These are phyloP conservation scores for Platanthera guangdongensis DNA, from an alignment of 106 monocot genomes.

Conservation along the genomic window DNA sequence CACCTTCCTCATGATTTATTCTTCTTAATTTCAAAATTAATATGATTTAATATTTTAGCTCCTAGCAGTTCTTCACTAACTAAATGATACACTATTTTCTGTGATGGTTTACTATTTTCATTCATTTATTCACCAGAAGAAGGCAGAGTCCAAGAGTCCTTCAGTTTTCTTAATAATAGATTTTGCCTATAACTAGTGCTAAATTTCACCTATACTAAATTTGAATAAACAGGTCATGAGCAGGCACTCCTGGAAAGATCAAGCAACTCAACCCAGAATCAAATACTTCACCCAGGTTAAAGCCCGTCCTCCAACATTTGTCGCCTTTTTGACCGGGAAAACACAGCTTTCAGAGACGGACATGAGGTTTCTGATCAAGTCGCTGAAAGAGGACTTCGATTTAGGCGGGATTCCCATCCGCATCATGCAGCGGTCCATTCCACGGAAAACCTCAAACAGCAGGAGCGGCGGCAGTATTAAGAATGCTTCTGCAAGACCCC, in stretches of 20 bases:
- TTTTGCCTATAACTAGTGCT: neutral
- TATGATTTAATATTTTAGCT: neutral
- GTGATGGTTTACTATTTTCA: neutral
- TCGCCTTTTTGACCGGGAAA: conserved; percentile 83
- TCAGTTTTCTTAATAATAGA: neutral
- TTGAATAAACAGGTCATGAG: conserved; percentile 72
- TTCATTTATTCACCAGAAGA: neutral
- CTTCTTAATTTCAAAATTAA: neutral
- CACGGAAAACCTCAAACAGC: conserved; percentile 21
- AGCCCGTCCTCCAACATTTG: conserved; percentile 90
- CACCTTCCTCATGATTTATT: neutral
- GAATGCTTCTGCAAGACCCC: conserved; percentile 10
- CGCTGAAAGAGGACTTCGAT: conserved; percentile 87
- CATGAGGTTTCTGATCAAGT: conserved; percentile 74
- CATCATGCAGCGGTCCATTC: conserved; percentile 54
- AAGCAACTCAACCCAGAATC: conserved; percentile 69
- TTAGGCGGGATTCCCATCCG: conserved; percentile 86
- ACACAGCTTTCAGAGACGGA: conserved; percentile 63
- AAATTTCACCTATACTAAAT: neutral
- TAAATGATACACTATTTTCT: neutral
- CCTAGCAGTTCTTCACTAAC: too few species aligned
- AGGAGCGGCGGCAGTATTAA: conserved; percentile 4
- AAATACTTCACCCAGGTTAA: conserved; percentile 98
- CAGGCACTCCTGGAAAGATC: conserved; percentile 95
- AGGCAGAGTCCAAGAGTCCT: neutral